phyloP scores from a whole-genome alignment of 371 early-diverging fungal genomes.

The Enteropsectra breve region DNA sequence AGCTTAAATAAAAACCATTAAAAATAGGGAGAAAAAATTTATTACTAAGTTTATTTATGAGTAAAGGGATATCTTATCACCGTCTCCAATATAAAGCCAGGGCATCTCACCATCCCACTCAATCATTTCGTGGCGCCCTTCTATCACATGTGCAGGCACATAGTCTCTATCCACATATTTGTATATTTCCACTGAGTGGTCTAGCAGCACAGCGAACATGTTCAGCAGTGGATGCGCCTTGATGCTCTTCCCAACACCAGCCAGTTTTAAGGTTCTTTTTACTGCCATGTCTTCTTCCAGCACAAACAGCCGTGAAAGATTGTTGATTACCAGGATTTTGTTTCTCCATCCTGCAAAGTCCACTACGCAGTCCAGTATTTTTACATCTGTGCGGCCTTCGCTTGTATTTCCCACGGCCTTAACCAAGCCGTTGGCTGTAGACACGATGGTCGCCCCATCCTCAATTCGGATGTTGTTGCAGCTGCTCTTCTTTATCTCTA shows the following conservation, averaged over 20 bases:
- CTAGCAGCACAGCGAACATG: constrained; percentile 16
- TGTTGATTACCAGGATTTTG: constrained; percentile 10
- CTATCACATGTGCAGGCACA: not conserved
- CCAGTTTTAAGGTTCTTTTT: not conserved
- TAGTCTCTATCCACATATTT: not conserved
- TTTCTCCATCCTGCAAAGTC: constrained; percentile 4
- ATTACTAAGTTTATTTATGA: constrained; percentile 2
- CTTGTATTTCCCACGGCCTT: too few species aligned
- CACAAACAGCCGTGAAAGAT: not conserved
- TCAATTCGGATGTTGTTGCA: not conserved
- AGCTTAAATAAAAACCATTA: constrained; percentile 2
- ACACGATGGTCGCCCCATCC: not conserved
- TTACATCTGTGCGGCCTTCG: not conserved
- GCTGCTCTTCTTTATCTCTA: not conserved
- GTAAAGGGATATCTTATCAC: constrained; percentile 5
- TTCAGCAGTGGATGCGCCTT: not conserved
- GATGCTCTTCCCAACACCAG: constrained; percentile 11
- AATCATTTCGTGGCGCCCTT: constrained; percentile 3
- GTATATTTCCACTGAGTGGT: constrained; percentile 5
- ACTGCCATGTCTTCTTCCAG: not conserved
- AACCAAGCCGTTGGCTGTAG: not conserved
- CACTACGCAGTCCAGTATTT: constrained; percentile 5
- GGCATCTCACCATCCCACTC: constrained; percentile 14
- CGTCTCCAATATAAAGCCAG: constrained; percentile 7
- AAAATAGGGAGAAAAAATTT: not conserved